Conservation (phyloP, 768 basidiomycete species). For the Cubamyces lactineus region DNA sequence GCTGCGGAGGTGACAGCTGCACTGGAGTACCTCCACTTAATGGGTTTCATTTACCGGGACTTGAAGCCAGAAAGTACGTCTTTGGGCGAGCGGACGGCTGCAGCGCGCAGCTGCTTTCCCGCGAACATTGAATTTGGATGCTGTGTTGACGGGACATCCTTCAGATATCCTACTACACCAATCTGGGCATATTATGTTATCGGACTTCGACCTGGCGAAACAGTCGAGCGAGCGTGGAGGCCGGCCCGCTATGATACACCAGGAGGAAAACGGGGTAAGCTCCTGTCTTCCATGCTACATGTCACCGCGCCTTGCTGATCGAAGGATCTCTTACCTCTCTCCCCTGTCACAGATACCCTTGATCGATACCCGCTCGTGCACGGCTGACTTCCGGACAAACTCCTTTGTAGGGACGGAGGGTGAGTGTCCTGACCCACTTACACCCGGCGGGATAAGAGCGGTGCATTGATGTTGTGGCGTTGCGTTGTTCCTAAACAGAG, state of each 20-base stretch:
- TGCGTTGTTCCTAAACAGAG: slow-evolving; percentile 56
- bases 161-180: slow-evolving; percentile 96
- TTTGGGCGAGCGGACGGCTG: background rate
- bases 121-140: slow-evolving; percentile 16
- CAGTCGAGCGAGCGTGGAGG: slow-evolving; percentile 87
- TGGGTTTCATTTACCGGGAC: slow-evolving; percentile 99
- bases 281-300: slow-evolving; percentile 19
- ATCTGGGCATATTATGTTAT: slow-evolving; percentile 98
- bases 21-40: slow-evolving; percentile 96
- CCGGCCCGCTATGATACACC: slow-evolving; percentile 84
- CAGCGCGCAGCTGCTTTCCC: slow-evolving; percentile 12
- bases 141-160: slow-evolving; percentile 23
- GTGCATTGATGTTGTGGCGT: slow-evolving; percentile 23
- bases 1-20: slow-evolving; percentile 98
- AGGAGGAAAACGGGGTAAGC: slow-evolving; percentile 87
- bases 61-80: slow-evolving; percentile 97
- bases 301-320: slow-evolving; percentile 21
- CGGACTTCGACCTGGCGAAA: slow-evolving; percentile 98
- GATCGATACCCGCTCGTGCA: slow-evolving; percentile 96
- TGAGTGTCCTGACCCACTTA: slow-evolving; percentile 36
- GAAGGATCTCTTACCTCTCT: background rate
- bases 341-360: slow-evolving; percentile 68
- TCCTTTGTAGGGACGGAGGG: slow-evolving; percentile 99
- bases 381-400: slow-evolving; percentile 96
- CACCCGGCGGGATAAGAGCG: slow-evolving; percentile 10